Evolutionary conservation across 2,329 filamentous ascomycete genomes (phyloP).

Genomic region (Aspergillus aculeatus): DNA sequence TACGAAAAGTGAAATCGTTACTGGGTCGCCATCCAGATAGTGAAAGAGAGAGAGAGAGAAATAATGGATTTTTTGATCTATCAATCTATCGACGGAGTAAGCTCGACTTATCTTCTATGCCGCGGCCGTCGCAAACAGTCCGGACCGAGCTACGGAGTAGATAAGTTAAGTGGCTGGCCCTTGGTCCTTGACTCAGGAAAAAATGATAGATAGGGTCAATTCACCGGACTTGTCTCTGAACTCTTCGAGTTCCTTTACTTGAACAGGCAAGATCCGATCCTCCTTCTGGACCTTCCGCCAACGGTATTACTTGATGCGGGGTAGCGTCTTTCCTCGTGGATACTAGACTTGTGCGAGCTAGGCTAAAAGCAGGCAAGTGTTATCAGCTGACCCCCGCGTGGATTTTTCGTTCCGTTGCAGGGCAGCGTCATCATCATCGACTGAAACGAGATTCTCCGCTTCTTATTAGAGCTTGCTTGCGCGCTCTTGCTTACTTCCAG

Average conservation of each 20-base stretch:
- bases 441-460: neutral
- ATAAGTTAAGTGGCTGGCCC: too few species aligned
- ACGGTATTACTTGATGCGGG: constrained; percentile 23
- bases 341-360: constrained; percentile 7
- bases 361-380: constrained; percentile 7
- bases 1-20: too few species aligned
- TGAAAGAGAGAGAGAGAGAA: too few species aligned
- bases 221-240: too few species aligned
- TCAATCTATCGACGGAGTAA: neutral
- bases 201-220: neutral
- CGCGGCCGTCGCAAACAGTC: neutral
- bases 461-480: neutral
- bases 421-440: neutral
- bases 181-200: too few species aligned
- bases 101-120: neutral
- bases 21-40: too few species aligned
- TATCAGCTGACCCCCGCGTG: constrained; percentile 25
- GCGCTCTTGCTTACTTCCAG: neutral
- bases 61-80: too few species aligned
- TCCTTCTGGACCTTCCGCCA: constrained; percentile 7
- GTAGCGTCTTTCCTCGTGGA: constrained; percentile 18
- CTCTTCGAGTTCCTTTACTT: neutral
- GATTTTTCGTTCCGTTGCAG: constrained; percentile 11
- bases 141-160: too few species aligned
- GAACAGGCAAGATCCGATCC: constrained; percentile 11